Evolutionary conservation across 2,329 filamentous ascomycete genomes (phyloP), one percentile per base, ranked within the genome.

Genomic region (Phialocephala subalpina): DNA sequence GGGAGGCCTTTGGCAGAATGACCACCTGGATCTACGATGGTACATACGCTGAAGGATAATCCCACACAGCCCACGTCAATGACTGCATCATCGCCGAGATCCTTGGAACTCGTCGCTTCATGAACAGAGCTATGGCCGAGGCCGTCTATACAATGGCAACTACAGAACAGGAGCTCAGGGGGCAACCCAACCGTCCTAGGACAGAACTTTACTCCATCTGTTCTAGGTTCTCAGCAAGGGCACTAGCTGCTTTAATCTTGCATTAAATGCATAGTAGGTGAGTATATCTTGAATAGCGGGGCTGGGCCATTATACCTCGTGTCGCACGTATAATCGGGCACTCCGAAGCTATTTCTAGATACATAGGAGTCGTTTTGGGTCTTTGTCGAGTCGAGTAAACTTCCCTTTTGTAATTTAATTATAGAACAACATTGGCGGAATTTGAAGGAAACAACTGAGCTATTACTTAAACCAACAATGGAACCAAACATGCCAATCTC

Each of bases 71-170:
- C 5, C 45, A 61, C 35, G 27, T 61, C 45, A 25, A 40, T 29
- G 59, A n/a, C 7, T 53, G 35, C 25, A 35, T 27, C 4, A 20
- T 61, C n/a, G 47, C 45, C 3, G 38, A 36, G 7, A 40, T 18
- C 20, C 9, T 61, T 18, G 12, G 20, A 27, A 14, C 8, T 29
- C 45, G 8, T 4, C 29, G 59, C 7, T 61, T 53, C 22, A 18
- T 22, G 14, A 61, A 61, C n/a, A 45, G 35, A 1, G 33, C 52
- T 33, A 61, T 61, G 59, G 47, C 27, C 18, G 59, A 53, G 11
- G 25, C 52, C 12, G 11, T 61, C 6, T 16, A 12, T 18, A 40
- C 29, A 2, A 61, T 61, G 12, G 1, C 9, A 9, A 29, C 9
- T 16, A 45, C 16, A 18, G 38, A 61, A 14, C 12, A 27, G 6